Base-by-base conservation (phyloP, 2,329 filamentous ascomycete species). In the Stagonosporopsis chrysanthemi region DNA sequence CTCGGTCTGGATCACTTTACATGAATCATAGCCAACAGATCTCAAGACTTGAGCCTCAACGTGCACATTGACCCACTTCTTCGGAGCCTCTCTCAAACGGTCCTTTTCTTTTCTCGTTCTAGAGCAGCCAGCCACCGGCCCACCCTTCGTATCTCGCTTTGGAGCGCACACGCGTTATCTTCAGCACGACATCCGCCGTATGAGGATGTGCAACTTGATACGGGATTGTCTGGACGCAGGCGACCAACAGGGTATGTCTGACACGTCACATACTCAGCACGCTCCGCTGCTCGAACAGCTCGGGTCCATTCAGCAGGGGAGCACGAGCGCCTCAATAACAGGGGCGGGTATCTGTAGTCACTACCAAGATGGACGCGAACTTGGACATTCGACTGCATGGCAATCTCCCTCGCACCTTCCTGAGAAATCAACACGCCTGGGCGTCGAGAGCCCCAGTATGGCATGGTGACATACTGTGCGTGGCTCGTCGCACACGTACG, bases 41-140 rank as follows among this genome's bases (percentile, higher is more conserved):
- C 38, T 54, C 35, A 41, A 15, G 51, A 38, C 28, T 51, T 47
- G 38, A 57, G 54, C 54, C 54, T 52, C 54, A 57, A 44, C 39
- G 54, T 41, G 24, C 39, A 39, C n/a, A 19, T 24, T 3, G 54
- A 35, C 54, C 48, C 47, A 57, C 54, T 33, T 26, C 23, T 12
- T 31, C 36, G 42, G 50, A 41, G 33, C 35, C 36, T 28, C 29
- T 38, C 38, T 47, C 39, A 48, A 57, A 57, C 48, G 43, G 48
- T 44, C 39, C 48, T 49, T 52, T 48, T 29, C 54, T 44, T 15
- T 38, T 40, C 15, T 26, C 33, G 39, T 23, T 41, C 43, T 52
- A 49, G 53, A 43, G n/a, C 43, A 57, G 44, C 54, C 39, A 57
- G 54, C 54, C 54, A 57, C 48, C 33, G 26, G 44, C 19, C 43